Evolutionary conservation across 2,329 filamentous ascomycete species (phyloP).

Genomic region (Huntiella bhutanensis): DNA sequence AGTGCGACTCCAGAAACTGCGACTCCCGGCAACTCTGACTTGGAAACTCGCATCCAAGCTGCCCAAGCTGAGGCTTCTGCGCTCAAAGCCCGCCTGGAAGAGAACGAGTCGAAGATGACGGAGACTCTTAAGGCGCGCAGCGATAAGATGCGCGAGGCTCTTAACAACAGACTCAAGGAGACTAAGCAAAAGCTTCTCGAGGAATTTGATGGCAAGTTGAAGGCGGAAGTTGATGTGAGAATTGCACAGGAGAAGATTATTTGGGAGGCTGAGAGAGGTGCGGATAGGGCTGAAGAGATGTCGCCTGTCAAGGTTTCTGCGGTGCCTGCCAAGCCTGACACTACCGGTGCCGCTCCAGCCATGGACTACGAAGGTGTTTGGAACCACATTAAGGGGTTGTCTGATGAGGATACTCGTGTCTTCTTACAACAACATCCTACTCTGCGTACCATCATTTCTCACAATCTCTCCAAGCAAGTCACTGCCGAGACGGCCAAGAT

Average conservation of each 20-base stretch:
- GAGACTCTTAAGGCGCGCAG: slow-evolving; percentile 44
- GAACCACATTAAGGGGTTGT: slow-evolving; percentile 12
- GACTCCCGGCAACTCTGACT: slow-evolving; percentile 32
- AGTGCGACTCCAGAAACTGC: slow-evolving; percentile 14
- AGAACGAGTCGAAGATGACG: slow-evolving; percentile 43
- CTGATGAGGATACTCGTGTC: slow-evolving; percentile 37
- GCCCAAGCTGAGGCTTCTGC: slow-evolving; percentile 44
- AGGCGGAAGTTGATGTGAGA: slow-evolving; percentile 28
- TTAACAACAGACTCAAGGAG: slow-evolving; percentile 54
- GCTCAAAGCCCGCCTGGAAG: slow-evolving; percentile 42
- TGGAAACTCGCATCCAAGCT: slow-evolving; percentile 41
- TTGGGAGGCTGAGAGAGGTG: slow-evolving; percentile 34
- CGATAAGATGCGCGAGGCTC: slow-evolving; percentile 47
- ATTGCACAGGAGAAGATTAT: slow-evolving; percentile 46
- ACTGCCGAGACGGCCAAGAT: slow-evolving; percentile 43
- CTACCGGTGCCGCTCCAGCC: slow-evolving; percentile 17
- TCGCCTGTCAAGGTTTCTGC: slow-evolving; percentile 14
- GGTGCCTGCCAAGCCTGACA: slow-evolving; percentile 20
- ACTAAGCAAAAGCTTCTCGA: slow-evolving; percentile 34
- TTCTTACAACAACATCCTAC: slow-evolving; percentile 37
- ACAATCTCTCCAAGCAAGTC: slow-evolving; percentile 52
- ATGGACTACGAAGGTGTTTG: slow-evolving; percentile 10
- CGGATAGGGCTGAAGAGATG: slow-evolving; percentile 13
- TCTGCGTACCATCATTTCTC: slow-evolving; percentile 36
- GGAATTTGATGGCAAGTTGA: slow-evolving; percentile 24